Evolutionary conservation across 148 eudicot species (phyloP), one percentile per base, ranked within the genome.

Genomic region (Rhododendron molle): DNA sequence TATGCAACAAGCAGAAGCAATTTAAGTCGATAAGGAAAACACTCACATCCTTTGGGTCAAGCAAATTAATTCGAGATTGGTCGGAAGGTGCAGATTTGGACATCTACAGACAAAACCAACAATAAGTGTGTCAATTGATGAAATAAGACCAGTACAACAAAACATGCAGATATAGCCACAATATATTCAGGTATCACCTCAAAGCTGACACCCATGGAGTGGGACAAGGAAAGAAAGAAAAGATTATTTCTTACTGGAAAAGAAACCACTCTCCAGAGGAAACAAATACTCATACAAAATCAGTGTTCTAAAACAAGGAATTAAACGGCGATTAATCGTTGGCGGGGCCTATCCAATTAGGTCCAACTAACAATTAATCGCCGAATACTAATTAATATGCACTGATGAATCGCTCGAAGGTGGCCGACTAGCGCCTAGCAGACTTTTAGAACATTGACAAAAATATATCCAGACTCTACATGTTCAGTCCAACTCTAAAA

Each of bases 31-130:
- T 20, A 13, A 58, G 28, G 78, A 23, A 34, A 47, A 36, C 79
- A 94, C 99, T 93, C 88, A 97, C 99, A 88, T 97, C 99, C 89
- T 97, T 95, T 20, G 96, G 73, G 86, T 97, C 98, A 56, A 97
- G 95, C 85, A 97, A 91, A 86, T 97, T 97, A 40, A 97, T 95
- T 81, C 99, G 93, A 76, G 98, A 97, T 87, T 90, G 98, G 83
- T 97, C 98, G 56, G 99, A 97, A 84, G 98, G 90, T 40, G 99
- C 95, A 52, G 98, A 97, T 88, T 97, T 97, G 78, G 98, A 97
- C 99, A 97, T 97, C 99, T 97, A 84, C 85, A 85, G 52, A 83
- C 81, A 88, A 89, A 82, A 90, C 84, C 69, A 67, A 86, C 52
- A 83, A 84, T 21, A 23, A 34, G 4, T 60, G n/a, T 0, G 38